These are phyloP conservation scores for Xylaria grammica DNA, from an alignment of 495 filamentous ascomycete genomes.

Conservation along the genomic window DNA sequence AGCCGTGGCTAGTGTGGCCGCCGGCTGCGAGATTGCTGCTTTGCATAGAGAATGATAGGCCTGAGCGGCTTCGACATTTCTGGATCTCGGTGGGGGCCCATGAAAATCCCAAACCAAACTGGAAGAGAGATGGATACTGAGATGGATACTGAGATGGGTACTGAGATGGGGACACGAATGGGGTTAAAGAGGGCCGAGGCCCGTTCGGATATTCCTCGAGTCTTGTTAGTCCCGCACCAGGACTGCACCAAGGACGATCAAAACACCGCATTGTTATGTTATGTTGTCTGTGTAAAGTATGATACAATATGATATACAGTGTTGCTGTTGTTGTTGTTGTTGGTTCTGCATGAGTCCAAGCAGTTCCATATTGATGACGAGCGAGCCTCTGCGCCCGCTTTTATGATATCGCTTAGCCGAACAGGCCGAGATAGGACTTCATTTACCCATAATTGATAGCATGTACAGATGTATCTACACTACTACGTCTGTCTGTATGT, in stretches of 20 bases:
- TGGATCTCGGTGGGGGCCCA: neutral
- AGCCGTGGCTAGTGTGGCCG: constrained; percentile 11
- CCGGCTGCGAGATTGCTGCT: constrained; percentile 16
- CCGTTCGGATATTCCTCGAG: neutral
- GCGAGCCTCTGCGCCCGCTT: no score
- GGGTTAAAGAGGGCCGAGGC: constrained; percentile 13
- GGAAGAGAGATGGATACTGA: no score
- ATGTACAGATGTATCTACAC: no score
- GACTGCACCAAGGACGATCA: neutral
- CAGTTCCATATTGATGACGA: no score
- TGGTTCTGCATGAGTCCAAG: no score
- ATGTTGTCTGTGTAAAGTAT: no score
- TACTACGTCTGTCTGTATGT: no score
- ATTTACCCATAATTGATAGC: neutral
- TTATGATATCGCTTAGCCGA: no score
- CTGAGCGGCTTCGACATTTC: constrained; percentile 9
- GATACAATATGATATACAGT: no score
- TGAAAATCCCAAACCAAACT: constrained; percentile 4
- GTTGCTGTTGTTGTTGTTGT: no score
- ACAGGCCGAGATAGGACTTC: neutral
- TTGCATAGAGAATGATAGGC: constrained; percentile 16
- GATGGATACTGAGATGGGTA: no score
- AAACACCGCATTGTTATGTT: neutral
- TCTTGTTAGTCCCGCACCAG: neutral
- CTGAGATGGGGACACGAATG: neutral